phyloP scores from a whole-genome alignment of 192 early-diverging fungal species.

The Coemansia sp. region DNA sequence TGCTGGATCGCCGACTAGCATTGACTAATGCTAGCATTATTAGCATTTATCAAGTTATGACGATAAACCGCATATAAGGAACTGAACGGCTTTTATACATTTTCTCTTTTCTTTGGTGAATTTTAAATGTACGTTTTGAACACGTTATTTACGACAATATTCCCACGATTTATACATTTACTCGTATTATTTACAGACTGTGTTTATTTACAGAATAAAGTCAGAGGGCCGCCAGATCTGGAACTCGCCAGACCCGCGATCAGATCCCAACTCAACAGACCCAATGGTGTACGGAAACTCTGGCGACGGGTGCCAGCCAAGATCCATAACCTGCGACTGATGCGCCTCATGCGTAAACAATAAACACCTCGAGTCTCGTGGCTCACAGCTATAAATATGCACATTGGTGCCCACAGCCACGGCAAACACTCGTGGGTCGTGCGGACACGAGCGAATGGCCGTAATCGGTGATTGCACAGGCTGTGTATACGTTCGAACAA shows the following conservation, averaged over 20 bases:
- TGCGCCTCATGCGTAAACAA: slow-evolving; percentile 38
- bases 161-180: no score
- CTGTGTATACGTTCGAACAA: slow-evolving; percentile 5
- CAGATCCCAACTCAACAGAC: slow-evolving; percentile 31
- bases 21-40: no score
- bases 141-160: no score
- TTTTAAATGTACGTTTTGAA: no score
- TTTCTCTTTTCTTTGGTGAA: no score
- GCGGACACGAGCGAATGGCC: slow-evolving; percentile 35
- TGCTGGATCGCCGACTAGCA: no score
- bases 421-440: slow-evolving; percentile 32
- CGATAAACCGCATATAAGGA: no score
- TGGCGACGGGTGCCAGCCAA: slow-evolving; percentile 38
- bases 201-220: background rate
- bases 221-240: slow-evolving; percentile 45
- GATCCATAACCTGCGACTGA: slow-evolving; percentile 33
- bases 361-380: background rate
- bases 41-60: no score
- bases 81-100: no score
- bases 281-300: slow-evolving; percentile 44
- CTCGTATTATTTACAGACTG: background rate
- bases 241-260: slow-evolving; percentile 24
- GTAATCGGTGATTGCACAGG: background rate
- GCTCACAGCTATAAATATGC: slow-evolving; percentile 23
- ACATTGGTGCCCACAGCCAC: slow-evolving; percentile 29